Conservation (phyloP, 1,284 basidiomycete genomes). For the Bondarzewia mesenterica region DNA sequence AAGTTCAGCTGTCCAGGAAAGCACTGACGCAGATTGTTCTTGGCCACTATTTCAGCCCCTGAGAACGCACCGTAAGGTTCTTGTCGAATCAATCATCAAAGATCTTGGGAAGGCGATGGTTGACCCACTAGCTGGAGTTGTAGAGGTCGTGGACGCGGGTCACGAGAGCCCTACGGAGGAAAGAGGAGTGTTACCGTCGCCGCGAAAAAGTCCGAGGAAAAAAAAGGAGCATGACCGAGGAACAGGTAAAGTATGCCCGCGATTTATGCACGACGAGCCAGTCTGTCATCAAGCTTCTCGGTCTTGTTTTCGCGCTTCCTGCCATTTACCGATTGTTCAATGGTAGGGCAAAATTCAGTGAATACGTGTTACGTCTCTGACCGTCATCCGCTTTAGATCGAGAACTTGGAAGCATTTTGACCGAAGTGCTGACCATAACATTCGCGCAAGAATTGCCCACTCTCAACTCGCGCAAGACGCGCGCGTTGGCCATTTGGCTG, state of each 20-base stretch:
- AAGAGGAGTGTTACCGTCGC: conserved; percentile 33
- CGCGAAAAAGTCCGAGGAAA: conserved; percentile 47
- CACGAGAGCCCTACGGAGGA: conserved; percentile 8
- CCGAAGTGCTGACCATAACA: conserved; percentile 60
- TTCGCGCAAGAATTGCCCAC: conserved; percentile 60
- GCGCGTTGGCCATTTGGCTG: conserved; percentile 63
- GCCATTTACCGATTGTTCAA: conserved; percentile 52
- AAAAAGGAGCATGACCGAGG: conserved; percentile 59
- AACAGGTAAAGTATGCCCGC: conserved; percentile 67
- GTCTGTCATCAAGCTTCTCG: conserved; percentile 56
- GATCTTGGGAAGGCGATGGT: conserved; percentile 57
- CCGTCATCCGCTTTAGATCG: conserved; percentile 31
- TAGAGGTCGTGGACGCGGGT: conserved; percentile 15
- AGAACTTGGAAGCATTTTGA: conserved; percentile 51
- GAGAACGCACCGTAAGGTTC: conserved; percentile 36
- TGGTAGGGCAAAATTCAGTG: conserved; percentile 42
- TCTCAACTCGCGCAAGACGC: conserved; percentile 76
- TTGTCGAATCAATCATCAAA: conserved; percentile 48
- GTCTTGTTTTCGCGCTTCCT: conserved; percentile 48
- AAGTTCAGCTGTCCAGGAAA: conserved; percentile 36
- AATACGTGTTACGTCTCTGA: conserved; percentile 3
- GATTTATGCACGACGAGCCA: conserved; percentile 67
- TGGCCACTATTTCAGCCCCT: conserved; percentile 68
- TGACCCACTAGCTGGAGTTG: conserved; percentile 36
- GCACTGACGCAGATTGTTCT: conserved; percentile 46